A percentile compares a stretch with the other conserved stretches of the same genome.
Evolutionary conservation across 345 rosid genomes (phyloP).

Genomic region (Brassica nigra): DNA sequence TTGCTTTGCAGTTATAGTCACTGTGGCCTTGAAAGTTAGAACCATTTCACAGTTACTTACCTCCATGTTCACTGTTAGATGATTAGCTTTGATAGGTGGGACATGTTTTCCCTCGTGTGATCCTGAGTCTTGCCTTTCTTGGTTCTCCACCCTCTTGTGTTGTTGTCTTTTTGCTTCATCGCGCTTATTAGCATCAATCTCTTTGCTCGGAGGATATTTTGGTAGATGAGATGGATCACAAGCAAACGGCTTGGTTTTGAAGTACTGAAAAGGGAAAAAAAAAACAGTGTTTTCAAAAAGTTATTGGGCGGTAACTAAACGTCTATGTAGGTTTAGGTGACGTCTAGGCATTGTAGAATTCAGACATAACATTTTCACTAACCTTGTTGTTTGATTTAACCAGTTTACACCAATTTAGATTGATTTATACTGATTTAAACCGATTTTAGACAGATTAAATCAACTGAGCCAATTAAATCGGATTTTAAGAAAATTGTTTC

Average conservation of each 20-base stretch:
- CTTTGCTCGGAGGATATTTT: slow-evolving; percentile 92
- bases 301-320: too few species aligned
- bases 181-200: slow-evolving; percentile 86
- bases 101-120: slow-evolving; percentile 23
- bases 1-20: background rate
- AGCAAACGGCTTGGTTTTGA: slow-evolving; percentile 77
- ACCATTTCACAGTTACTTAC: slow-evolving; percentile 28
- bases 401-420: too few species aligned
- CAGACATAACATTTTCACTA: background rate
- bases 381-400: background rate
- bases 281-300: background rate
- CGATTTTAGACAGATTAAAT: background rate
- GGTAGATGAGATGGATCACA: slow-evolving; percentile 90
- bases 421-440: background rate
- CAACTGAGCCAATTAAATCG: background rate
- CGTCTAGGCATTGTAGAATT: too few species aligned
- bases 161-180: slow-evolving; percentile 65
- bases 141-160: slow-evolving; percentile 33
- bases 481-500: too few species aligned
- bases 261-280: slow-evolving; percentile 57
- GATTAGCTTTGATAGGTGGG: slow-evolving; percentile 22
- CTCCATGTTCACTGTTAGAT: slow-evolving; percentile 32
- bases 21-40: background rate
- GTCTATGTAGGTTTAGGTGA: too few species aligned
- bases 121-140: slow-evolving; percentile 26